These are phyloP conservation scores for Lachnellula arida DNA, from an alignment of 2,329 filamentous ascomycete species.

Conservation along the genomic window DNA sequence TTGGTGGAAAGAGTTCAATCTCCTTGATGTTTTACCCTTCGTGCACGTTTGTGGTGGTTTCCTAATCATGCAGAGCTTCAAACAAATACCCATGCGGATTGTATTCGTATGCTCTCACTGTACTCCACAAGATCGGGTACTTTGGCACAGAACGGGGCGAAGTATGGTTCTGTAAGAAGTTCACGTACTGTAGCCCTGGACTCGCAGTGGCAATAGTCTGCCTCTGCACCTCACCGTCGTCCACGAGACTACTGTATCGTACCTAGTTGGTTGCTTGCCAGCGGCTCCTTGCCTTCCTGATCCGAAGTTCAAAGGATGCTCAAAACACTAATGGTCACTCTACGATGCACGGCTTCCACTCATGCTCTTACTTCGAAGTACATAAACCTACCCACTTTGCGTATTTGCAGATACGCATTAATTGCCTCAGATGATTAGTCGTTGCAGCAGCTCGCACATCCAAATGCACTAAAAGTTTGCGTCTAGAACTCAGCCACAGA, in stretches of 20 bases:
- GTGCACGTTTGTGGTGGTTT: neutral
- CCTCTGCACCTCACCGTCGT: neutral
- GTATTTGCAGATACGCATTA: neutral
- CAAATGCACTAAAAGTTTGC: conserved; percentile 1
- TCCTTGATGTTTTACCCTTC: neutral
- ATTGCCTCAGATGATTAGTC: neutral
- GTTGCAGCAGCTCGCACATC: conserved; percentile 1
- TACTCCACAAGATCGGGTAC: neutral
- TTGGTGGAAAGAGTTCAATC: conserved; percentile 1
- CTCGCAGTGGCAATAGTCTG: neutral
- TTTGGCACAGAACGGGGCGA: neutral
- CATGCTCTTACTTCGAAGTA: neutral
- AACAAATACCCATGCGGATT: neutral
- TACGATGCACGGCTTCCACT: neutral
- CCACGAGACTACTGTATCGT: neutral
- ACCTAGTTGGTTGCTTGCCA: neutral
- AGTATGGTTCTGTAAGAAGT: neutral
- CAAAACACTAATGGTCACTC: neutral
- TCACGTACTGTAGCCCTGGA: neutral
- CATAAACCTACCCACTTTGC: neutral
- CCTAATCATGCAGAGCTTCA: neutral
- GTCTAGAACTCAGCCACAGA: conserved; percentile 19
- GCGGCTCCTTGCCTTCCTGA: neutral
- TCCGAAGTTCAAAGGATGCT: neutral
- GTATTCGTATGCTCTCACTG: neutral